Conservation (phyloP, 768 basidiomycete genomes). For the Tephrocybe rancida region DNA sequence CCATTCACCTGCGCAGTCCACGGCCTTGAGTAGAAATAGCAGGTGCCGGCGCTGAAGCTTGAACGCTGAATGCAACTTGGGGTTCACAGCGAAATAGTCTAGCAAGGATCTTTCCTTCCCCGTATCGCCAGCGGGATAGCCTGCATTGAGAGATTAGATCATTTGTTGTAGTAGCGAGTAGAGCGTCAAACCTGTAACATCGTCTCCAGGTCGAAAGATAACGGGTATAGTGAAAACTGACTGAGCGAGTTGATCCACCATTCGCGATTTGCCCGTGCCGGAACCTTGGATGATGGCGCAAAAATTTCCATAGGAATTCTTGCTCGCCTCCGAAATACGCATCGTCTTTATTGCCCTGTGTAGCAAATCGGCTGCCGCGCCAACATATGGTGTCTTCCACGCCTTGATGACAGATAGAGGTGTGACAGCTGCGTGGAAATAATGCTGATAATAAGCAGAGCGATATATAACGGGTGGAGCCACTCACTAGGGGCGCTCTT, state of each 20-base stretch:
- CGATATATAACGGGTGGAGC: too few species aligned
- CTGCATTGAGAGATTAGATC: not conserved
- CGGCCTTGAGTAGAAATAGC: not conserved
- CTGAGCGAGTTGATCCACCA: conserved; percentile 4
- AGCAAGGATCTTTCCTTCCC: not conserved
- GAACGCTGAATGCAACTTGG: not conserved
- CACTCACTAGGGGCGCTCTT: too few species aligned
- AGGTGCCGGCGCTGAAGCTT: not conserved
- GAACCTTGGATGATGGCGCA: conserved; percentile 13
- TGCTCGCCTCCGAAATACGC: too few species aligned
- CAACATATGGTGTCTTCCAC: too few species aligned
- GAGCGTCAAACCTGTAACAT: not conserved
- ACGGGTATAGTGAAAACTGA: conserved; percentile 4
- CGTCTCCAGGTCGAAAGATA: not conserved
- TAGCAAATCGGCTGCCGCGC: too few species aligned
- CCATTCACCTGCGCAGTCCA: not conserved
- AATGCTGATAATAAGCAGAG: too few species aligned
- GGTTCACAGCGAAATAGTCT: not conserved
- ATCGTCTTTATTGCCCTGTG: too few species aligned
- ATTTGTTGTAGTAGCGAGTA: not conserved
- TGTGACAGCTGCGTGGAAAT: too few species aligned
- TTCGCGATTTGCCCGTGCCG: conserved; percentile 11
- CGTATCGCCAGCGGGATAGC: not conserved
- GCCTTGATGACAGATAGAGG: too few species aligned
- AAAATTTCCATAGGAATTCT: conserved; percentile 35